A percentile compares a stretch with the other conserved stretches of the same genome.
phyloP scores from a whole-genome alignment of 1,139 yeast species.

The Kazachstania sp. region DNA sequence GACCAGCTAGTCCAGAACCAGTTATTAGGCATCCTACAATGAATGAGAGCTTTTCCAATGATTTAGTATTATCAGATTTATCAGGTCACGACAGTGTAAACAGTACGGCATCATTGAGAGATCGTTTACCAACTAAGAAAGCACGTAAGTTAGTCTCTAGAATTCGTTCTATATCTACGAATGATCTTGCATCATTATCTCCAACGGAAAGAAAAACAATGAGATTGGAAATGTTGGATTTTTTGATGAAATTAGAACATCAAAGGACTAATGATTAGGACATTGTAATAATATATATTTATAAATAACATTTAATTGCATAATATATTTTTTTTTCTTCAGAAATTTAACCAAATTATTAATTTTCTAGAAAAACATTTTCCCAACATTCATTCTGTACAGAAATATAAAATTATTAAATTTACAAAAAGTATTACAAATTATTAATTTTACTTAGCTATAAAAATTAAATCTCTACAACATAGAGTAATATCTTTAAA shows the following conservation, averaged over 20 bases:
- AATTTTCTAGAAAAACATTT: too few relatives aligned
- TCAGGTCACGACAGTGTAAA: neutral
- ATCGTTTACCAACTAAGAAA: conserved; percentile 19
- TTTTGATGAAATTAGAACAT: conserved; percentile 22
- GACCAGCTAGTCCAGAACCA: neutral
- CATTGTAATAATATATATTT: neutral
- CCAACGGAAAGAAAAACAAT: conserved; percentile 20
- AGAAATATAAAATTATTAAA: neutral
- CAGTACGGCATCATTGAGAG: conserved; percentile 11
- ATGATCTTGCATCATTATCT: conserved; percentile 14
- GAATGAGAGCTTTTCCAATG: neutral
- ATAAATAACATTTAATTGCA: neutral
- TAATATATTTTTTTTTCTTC: neutral
- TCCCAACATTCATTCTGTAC: neutral
- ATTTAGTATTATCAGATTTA: neutral
- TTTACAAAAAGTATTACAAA: neutral
- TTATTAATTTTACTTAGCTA: conserved; percentile 9
- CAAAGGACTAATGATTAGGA: conserved; percentile 1
- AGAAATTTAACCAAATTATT: too few relatives aligned
- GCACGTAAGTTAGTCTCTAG: conserved; percentile 16
- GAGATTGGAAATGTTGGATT: conserved; percentile 21
- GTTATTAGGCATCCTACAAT: neutral
- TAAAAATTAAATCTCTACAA: conserved; percentile 39
- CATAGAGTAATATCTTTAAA: conserved; percentile 46
- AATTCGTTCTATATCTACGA: conserved; percentile 12